Evolutionary conservation across 495 filamentous ascomycete species (phyloP), one percentile per base, ranked within the genome.

Genomic region (Chaetomidium leptoderma): DNA sequence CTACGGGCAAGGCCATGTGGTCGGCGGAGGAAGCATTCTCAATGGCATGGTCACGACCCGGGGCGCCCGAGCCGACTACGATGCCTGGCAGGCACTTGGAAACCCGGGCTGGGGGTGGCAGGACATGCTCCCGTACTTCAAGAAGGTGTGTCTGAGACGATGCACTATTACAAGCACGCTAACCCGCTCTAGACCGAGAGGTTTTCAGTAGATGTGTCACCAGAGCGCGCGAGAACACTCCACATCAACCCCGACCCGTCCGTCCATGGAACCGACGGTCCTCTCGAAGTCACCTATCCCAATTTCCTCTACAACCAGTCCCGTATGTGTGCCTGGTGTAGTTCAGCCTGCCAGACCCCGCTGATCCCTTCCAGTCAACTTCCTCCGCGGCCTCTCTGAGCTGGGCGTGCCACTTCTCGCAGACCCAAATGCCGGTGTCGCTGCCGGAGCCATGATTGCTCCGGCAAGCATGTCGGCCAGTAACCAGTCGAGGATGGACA

Each of bases 21-120:
- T 77, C 9, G 77, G 79, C 6, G 78, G 78, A 0, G 72, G 76
- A n/a, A 76, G 67, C 14, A 71, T 76, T 29, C 55, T 81, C 48
- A 81, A 81, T 44, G 77, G 75, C 4, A 63, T 79, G 50, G 68
- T 76, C 42, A 74, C 73, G 53, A 71, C 75, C 36, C 65, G 76
- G 13, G 78, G 78, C 4, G 66, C 76, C 1, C 53, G 52, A 0
- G 70, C 65, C 14, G 78, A 84, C 60, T 84, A 80, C 57, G 79
- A 87, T 59, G 69, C 76, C 2, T 87, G 85, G 85, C 72, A 77
- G 55, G 66, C 62, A 6, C 65, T 86, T 4, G 84, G 86, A 2
- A 86, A 85, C 61, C 72, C 76, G 2, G 82, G 83, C n/a, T 88
- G 85, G 85, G 78, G 74, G 55, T 87, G 83, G 81, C 56, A 76